Evolutionary conservation across 208 protist genomes (phyloP).

Genomic region (Trypanosoma boissoni): DNA sequence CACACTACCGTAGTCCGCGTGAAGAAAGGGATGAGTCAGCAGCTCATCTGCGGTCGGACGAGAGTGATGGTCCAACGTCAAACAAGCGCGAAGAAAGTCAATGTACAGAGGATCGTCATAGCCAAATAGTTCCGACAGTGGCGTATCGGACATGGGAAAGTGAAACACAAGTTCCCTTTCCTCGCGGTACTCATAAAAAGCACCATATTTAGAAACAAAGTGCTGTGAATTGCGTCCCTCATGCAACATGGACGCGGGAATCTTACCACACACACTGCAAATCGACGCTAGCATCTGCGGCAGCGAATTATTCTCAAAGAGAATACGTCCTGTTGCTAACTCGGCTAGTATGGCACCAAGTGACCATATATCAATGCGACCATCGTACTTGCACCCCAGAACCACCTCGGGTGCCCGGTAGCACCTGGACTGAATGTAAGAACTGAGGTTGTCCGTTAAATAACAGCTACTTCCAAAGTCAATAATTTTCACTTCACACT

Average conservation of each 20-base stretch:
- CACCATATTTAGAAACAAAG: constrained; percentile 32
- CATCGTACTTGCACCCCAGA: constrained; percentile 71
- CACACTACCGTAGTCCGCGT: constrained; percentile 28
- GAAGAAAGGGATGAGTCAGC: constrained; percentile 46
- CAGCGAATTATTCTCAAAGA: constrained; percentile 85
- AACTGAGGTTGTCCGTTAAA: constrained; percentile 63
- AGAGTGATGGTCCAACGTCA: constrained; percentile 33
- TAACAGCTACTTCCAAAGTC: constrained; percentile 86
- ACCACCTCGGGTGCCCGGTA: constrained; percentile 73
- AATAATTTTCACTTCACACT: constrained; percentile 81
- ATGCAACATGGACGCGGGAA: constrained; percentile 40
- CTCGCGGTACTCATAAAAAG: constrained; percentile 29
- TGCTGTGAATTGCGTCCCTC: constrained; percentile 39
- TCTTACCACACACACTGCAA: constrained; percentile 36
- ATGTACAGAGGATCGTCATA: constrained; percentile 51
- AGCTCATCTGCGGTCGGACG: constrained; percentile 34
- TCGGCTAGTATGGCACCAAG: constrained; percentile 93
- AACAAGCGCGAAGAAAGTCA: constrained; percentile 38
- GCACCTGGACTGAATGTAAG: constrained; percentile 66
- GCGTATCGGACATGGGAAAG: constrained; percentile 28
- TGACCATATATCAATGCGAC: constrained; percentile 96
- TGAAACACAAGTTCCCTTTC: constrained; percentile 25
- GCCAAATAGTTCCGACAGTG: constrained; percentile 34
- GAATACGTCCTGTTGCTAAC: constrained; percentile 65
- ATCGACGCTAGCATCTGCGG: constrained; percentile 68